phyloP scores from a whole-genome alignment of 768 basidiomycete species.

The Xanthoconium purpureum region DNA sequence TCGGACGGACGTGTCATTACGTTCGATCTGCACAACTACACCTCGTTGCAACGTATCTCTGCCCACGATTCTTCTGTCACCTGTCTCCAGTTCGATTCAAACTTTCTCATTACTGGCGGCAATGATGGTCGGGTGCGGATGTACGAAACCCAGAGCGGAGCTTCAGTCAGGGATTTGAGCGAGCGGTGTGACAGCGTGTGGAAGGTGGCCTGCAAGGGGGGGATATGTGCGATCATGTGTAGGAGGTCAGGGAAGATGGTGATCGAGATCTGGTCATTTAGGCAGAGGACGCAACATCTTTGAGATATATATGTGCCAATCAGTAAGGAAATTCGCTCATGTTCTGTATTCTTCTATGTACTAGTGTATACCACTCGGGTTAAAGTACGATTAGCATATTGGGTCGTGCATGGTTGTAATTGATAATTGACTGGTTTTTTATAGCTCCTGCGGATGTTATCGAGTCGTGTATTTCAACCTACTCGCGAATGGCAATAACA shows the following conservation, averaged over 20 bases:
- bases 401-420: background rate
- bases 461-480: too few relatives aligned
- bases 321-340: slow-evolving; percentile 4
- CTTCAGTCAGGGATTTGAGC: slow-evolving; percentile 70
- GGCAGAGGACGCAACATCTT: slow-evolving; percentile 33
- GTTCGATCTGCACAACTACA: slow-evolving; percentile 51
- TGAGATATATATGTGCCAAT: slow-evolving; percentile 6
- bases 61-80: slow-evolving; percentile 91
- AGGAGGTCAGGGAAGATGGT: slow-evolving; percentile 78
- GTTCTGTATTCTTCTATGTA: slow-evolving; percentile 12
- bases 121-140: slow-evolving; percentile 82
- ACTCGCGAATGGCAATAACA: too few relatives aligned
- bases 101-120: slow-evolving; percentile 80
- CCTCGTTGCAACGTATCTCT: slow-evolving; percentile 61
- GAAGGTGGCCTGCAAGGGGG: slow-evolving; percentile 74
- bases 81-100: slow-evolving; percentile 79
- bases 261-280: slow-evolving; percentile 83
- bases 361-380: background rate
- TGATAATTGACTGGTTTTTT: background rate
- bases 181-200: slow-evolving; percentile 81
- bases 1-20: slow-evolving; percentile 86
- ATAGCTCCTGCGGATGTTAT: too few relatives aligned
- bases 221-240: slow-evolving; percentile 78
- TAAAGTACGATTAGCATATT: background rate
- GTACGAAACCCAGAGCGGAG: slow-evolving; percentile 64